phyloP scores from a whole-genome alignment of 73 alveolate genomes.

The Stentor coeruleus region DNA sequence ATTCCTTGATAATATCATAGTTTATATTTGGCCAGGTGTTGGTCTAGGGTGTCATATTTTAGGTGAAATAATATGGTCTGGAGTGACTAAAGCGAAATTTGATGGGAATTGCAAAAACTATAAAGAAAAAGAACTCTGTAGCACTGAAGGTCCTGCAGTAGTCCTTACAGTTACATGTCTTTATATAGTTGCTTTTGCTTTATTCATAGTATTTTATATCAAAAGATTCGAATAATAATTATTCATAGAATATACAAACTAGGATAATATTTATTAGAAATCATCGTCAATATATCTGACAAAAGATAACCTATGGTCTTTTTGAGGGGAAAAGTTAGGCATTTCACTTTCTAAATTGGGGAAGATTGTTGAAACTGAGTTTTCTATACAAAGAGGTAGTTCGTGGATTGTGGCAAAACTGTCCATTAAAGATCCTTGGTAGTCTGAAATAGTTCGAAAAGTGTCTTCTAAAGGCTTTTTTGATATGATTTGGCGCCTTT shows the following conservation, averaged over 20 bases:
- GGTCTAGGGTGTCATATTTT: slow-evolving; percentile 22
- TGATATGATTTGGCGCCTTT: background rate
- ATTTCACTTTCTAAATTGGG: background rate
- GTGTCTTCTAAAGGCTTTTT: no score
- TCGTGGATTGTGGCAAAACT: background rate
- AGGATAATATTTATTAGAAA: no score
- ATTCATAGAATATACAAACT: no score
- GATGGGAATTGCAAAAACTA: background rate
- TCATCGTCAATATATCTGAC: no score
- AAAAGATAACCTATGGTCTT: no score
- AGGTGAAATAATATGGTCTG: slow-evolving; percentile 18
- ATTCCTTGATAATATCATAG: background rate
- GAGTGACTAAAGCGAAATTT: background rate
- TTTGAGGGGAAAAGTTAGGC: no score
- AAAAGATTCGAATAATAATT: no score
- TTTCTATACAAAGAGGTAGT: background rate
- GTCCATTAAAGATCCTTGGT: background rate
- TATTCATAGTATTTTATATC: background rate
- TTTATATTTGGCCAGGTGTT: slow-evolving; percentile 4
- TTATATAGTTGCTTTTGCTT: background rate
- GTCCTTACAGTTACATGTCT: background rate
- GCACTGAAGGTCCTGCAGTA: slow-evolving; percentile 1
- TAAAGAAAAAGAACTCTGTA: slow-evolving; percentile 3
- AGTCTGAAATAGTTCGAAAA: background rate
- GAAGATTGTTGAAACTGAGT: background rate